A percentile compares a stretch with the other conserved stretches of the same genome.
phyloP scores from a whole-genome alignment of 371 early-diverging fungal species.

The Mortierella sp. region DNA sequence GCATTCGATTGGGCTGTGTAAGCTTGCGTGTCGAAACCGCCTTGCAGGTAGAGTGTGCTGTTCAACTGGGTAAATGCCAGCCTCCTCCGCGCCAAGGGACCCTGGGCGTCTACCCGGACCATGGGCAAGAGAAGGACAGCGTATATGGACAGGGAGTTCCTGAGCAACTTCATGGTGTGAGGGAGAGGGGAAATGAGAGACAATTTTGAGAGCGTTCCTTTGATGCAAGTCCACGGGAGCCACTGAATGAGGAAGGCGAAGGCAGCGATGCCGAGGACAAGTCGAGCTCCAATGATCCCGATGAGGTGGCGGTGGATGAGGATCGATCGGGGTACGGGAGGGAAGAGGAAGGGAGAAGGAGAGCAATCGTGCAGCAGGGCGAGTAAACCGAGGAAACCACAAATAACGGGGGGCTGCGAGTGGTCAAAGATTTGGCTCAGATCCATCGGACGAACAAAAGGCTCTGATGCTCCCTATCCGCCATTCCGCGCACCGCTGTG shows the following conservation, averaged over 20 bases:
- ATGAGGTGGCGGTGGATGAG: background rate
- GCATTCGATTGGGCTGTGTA: constrained; percentile 12
- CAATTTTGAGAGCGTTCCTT: background rate
- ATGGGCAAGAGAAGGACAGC: constrained; percentile 3
- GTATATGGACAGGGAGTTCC: background rate
- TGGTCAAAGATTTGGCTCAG: too few relatives aligned
- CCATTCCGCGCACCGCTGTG: too few relatives aligned
- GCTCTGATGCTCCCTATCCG: too few relatives aligned
- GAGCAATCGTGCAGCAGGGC: background rate
- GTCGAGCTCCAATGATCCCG: background rate
- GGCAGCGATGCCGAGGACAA: background rate
- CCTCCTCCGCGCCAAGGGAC: constrained; percentile 21
- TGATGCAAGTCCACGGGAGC: background rate
- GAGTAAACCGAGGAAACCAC: too few relatives aligned
- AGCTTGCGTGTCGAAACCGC: constrained; percentile 12
- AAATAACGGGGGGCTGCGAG: too few relatives aligned
- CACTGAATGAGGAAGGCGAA: background rate
- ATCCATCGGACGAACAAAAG: too few relatives aligned
- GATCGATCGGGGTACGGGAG: background rate
- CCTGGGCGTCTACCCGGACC: constrained; percentile 3
- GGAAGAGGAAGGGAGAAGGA: background rate
- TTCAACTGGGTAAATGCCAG: constrained; percentile 12
- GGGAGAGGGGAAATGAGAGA: background rate
- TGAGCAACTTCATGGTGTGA: background rate
- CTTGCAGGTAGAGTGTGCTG: constrained; percentile 34